phyloP scores from a whole-genome alignment of 257 asterid genomes.

The Lavandula angustifolia region DNA sequence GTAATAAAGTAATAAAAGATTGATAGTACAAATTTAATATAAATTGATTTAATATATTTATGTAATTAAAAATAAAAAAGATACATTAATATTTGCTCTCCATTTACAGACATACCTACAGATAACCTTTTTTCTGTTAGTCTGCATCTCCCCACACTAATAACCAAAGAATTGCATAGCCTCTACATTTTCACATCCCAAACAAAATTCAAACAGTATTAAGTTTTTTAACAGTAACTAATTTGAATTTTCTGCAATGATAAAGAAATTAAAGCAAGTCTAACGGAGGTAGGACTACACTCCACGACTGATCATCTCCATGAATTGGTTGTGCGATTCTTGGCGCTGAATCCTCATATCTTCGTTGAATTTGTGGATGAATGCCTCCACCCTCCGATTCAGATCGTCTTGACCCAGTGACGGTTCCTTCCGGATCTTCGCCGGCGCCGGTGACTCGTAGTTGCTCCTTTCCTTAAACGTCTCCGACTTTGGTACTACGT shows the following conservation, averaged over 20 bases:
- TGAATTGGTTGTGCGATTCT: constrained; percentile 55
- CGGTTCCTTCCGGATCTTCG: constrained; percentile 50
- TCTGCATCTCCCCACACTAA: constrained; percentile 14
- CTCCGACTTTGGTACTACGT: constrained; percentile 41
- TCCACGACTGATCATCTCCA: constrained; percentile 59
- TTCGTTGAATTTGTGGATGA: constrained; percentile 60
- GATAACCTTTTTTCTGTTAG: constrained; percentile 1
- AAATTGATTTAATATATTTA: constrained; percentile 14
- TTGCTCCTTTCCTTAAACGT: constrained; percentile 53
- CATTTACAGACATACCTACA: constrained; percentile 35
- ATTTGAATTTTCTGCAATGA: constrained; percentile 3
- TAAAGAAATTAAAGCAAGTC: neutral
- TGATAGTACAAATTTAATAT: too few relatives aligned
- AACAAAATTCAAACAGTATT: neutral
- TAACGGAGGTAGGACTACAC: constrained; percentile 16
- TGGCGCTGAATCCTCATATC: constrained; percentile 76
- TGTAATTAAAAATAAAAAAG: constrained; percentile 1
- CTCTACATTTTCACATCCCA: neutral
- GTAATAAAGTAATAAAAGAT: too few relatives aligned
- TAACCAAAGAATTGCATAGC: constrained; percentile 13
- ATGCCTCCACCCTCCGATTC: constrained; percentile 70
- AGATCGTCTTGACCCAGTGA: constrained; percentile 67
- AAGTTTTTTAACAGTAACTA: neutral
- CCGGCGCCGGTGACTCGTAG: constrained; percentile 29
- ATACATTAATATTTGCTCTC: neutral